A percentile compares a stretch with the other conserved stretches of the same genome.
Evolutionary conservation across 1,284 basidiomycete species (phyloP).

Genomic region (Puccinia horiana): DNA sequence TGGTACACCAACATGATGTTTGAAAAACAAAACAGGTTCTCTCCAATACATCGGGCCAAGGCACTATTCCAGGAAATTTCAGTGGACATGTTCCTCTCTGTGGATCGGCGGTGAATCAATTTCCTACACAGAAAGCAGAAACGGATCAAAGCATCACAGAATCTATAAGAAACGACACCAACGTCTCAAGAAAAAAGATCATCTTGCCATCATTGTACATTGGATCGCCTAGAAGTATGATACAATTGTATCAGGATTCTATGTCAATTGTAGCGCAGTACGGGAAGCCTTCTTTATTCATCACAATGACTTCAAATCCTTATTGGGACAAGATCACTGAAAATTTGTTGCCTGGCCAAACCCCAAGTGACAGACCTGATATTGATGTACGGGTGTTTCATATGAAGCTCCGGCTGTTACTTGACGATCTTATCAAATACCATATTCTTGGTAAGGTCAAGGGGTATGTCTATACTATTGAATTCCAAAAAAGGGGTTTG

Average conservation of each 20-base stretch:
- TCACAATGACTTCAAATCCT: constrained; percentile 60
- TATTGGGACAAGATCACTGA: no score
- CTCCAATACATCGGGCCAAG: background rate
- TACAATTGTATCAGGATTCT: constrained; percentile 59
- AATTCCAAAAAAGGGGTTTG: constrained; percentile 13
- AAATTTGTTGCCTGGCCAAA: background rate
- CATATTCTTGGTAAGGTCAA: background rate
- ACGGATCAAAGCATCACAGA: background rate
- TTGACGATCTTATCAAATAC: background rate
- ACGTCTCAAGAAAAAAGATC: constrained; percentile 51
- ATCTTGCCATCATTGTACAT: constrained; percentile 59
- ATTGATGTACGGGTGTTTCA: background rate
- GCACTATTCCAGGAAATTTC: constrained; percentile 7
- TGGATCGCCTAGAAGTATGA: constrained; percentile 57
- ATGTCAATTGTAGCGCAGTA: constrained; percentile 57
- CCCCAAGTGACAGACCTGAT: background rate
- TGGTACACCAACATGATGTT: no score
- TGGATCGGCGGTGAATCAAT: background rate
- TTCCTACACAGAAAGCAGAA: background rate
- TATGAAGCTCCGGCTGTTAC: background rate
- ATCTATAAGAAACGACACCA: constrained; percentile 2
- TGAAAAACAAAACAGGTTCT: background rate
- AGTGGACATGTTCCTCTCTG: background rate
- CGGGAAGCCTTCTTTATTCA: constrained; percentile 53
- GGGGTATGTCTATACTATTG: constrained; percentile 7